phyloP scores from a whole-genome alignment of 106 monocot species.

The Dioscorea dumetorum region DNA sequence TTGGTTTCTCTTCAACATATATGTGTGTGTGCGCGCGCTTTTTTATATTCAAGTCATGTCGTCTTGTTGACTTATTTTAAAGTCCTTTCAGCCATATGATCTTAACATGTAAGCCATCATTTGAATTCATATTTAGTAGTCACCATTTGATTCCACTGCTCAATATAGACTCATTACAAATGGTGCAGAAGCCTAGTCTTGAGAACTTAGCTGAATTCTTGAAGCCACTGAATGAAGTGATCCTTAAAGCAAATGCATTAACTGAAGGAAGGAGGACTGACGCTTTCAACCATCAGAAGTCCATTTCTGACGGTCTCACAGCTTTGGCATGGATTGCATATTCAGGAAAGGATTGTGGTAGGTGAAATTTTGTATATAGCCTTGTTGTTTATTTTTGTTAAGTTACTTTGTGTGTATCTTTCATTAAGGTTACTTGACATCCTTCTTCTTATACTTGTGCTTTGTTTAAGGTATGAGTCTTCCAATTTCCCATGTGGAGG shows the following conservation, averaged over 20 bases:
- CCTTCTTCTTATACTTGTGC: neutral
- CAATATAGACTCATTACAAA: neutral
- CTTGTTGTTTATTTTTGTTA: neutral
- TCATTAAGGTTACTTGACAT: neutral
- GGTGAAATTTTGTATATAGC: slow-evolving; percentile 9
- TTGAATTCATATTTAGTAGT: too few species aligned
- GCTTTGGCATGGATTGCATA: slow-evolving; percentile 93
- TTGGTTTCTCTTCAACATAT: too few species aligned
- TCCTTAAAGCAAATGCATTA: slow-evolving; percentile 67
- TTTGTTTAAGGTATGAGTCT: slow-evolving; percentile 71
- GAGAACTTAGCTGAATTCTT: slow-evolving; percentile 58
- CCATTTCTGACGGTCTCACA: slow-evolving; percentile 70
- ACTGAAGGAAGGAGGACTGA: slow-evolving; percentile 87
- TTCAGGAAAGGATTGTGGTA: slow-evolving; percentile 90
- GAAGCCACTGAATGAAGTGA: slow-evolving; percentile 85
- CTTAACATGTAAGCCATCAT: too few species aligned
- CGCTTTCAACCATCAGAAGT: slow-evolving; percentile 84
- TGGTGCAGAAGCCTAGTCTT: slow-evolving; percentile 75
- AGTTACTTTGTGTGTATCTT: neutral
- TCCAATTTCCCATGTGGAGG: slow-evolving; percentile 93
- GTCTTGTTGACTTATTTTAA: too few species aligned
- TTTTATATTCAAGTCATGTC: too few species aligned
- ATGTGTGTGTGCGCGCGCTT: too few species aligned
- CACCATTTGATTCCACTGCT: too few species aligned
- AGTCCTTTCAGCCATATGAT: too few species aligned